Evolutionary conservation across 129 eudicot genomes (phyloP), one percentile per base, ranked within the genome.

Genomic region (Artemisia tridentata): DNA sequence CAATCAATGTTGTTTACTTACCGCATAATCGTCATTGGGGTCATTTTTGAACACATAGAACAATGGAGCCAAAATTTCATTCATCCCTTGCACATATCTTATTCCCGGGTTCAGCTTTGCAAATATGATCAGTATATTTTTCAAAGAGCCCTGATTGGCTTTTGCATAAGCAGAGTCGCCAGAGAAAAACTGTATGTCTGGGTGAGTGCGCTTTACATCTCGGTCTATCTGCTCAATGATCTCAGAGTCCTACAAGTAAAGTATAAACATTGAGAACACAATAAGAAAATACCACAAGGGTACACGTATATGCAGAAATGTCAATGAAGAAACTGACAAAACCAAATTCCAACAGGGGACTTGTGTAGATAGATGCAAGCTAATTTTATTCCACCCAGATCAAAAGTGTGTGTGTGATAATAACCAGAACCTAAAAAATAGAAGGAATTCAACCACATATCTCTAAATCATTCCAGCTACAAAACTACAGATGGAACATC

Each of bases 21-120:
- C 99, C 52, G 80, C 86, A 75, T 84, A 82, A 53, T 95, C 99
- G 74, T 95, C 93, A 53, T 57, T 84, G 7, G 99, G 95, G 65
- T 90, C 99, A 58, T 81, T 95, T 75, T 71, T 86, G 78, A 95
- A 88, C 47, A 95, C 91, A 73, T 86, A 88, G 80, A 65, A 95
- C 67, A 95, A 84, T 34, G 99, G 99, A 18, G 99, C 97, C 80
- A 95, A 76, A 16, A 95, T 51, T 86, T 95, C 99, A 83, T 95
- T 95, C 97, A 95, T 95, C 67, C 99, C 99, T 86, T 95, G 99
- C 43, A 95, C 99, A 75, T 95, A 95, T 90, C 91, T 84, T 83
- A 95, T 88, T 58, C 96, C 97, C 14, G 99, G 99, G 68, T 95
- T 95, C 79, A 95, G 69, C 88, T 95, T 95, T 23, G 99, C 99